phyloP scores from a whole-genome alignment of 192 early-diverging fungal genomes.

The Haplosporangium gracile region DNA sequence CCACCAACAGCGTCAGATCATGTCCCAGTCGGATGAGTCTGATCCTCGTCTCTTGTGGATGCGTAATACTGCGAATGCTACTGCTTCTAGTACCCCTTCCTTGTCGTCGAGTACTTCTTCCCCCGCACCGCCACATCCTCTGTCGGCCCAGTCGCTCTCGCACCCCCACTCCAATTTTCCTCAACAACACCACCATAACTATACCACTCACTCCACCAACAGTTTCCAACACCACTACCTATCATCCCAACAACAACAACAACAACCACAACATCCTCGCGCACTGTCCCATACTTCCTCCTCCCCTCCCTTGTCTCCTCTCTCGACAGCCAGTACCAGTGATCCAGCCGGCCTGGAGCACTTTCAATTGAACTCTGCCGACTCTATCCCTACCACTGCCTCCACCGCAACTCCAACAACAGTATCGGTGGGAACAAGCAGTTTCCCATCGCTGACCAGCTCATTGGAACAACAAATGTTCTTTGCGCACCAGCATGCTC shows the following conservation, averaged over 20 bases:
- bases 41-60: constrained; percentile 29
- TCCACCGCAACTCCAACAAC: neutral
- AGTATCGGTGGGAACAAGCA: neutral
- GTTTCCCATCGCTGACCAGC: constrained; percentile 28
- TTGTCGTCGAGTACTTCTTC: neutral
- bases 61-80: constrained; percentile 3
- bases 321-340: constrained; percentile 6
- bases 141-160: constrained; percentile 14
- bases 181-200: neutral
- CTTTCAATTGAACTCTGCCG: constrained; percentile 9
- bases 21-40: constrained; percentile 17
- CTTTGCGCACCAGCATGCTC: constrained; percentile 36
- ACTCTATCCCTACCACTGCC: neutral
- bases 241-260: neutral
- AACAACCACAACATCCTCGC: neutral
- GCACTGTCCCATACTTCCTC: constrained; percentile 13
- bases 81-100: neutral
- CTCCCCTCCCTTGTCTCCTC: constrained; percentile 34
- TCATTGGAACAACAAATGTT: constrained; percentile 48
- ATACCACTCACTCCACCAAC: neutral
- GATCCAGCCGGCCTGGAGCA: constrained; percentile 26
- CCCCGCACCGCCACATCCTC: constrained; percentile 1
- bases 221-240: neutral
- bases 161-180: constrained; percentile 22
- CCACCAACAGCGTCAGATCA: constrained; percentile 50